phyloP scores from a whole-genome alignment of 2,329 filamentous ascomycete species.

The Scytalidium sp. region DNA sequence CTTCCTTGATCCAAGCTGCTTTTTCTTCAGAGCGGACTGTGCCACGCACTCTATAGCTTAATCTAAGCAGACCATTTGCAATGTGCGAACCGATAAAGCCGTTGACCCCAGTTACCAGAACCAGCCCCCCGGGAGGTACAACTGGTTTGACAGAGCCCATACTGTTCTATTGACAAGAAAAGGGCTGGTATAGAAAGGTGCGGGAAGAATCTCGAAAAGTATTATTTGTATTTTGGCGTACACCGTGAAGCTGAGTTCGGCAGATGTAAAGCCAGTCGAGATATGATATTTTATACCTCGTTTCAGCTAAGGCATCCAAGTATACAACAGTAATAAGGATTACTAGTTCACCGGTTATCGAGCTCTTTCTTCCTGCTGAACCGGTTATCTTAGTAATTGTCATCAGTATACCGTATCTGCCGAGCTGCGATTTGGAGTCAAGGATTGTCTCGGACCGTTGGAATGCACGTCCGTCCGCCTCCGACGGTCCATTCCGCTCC shows the following conservation, averaged over 20 bases:
- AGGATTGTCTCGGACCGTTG: neutral
- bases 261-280: too few relatives aligned
- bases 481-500: neutral
- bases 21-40: conserved; percentile 35
- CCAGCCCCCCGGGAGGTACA: conserved; percentile 25
- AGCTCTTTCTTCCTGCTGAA: neutral
- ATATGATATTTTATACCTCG: too few relatives aligned
- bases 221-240: too few relatives aligned
- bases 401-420: neutral
- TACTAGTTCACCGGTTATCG: neutral
- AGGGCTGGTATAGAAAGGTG: too few relatives aligned
- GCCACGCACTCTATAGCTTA: conserved; percentile 42
- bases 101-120: conserved; percentile 41
- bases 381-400: neutral
- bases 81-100: conserved; percentile 39
- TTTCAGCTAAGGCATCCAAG: too few relatives aligned
- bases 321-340: too few relatives aligned
- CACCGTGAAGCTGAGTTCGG: too few relatives aligned
- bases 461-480: neutral
- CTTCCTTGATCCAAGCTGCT: conserved; percentile 26
- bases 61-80: conserved; percentile 33
- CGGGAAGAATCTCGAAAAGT: too few relatives aligned
- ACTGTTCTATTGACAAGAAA: too few relatives aligned
- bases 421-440: neutral
- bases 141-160: too few relatives aligned